phyloP scores from a whole-genome alignment of 2,329 filamentous ascomycete species.

The Aspergillus tamarii region DNA sequence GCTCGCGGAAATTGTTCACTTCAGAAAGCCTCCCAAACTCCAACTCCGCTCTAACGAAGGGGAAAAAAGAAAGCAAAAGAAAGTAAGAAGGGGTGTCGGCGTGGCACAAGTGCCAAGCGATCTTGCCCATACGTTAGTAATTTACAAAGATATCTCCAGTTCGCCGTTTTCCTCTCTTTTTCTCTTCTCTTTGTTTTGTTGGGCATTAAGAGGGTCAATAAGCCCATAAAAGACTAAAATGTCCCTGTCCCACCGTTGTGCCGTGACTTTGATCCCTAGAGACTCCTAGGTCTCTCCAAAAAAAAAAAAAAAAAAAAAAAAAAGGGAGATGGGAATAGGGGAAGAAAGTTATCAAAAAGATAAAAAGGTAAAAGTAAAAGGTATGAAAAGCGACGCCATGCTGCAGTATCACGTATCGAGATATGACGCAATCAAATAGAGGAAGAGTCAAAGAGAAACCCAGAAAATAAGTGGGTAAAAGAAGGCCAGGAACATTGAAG shows the following conservation, averaged over 20 bases:
- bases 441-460: not conserved
- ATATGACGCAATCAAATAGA: not conserved
- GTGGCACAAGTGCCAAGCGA: not conserved
- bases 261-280: not conserved
- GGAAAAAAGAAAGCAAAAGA: conserved; percentile 20
- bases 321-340: not conserved
- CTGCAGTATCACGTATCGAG: not conserved
- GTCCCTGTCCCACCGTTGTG: not conserved
- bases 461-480: not conserved
- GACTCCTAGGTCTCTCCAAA: not conserved
- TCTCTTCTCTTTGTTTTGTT: not conserved
- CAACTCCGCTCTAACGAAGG: conserved; percentile 21
- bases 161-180: not conserved
- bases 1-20: conserved; percentile 2
- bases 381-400: conserved; percentile 1
- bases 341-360: not conserved
- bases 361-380: conserved; percentile 16
- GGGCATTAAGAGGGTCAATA: not conserved
- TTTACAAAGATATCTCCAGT: conserved; percentile 29
- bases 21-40: conserved; percentile 13
- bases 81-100: conserved; percentile 15
- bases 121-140: conserved; percentile 41
- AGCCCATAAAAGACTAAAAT: not conserved
- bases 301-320: not conserved
- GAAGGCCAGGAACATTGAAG: not conserved